Base-by-base conservation (phyloP, 2,329 filamentous ascomycete genomes). In the Nothophoma quercina region DNA sequence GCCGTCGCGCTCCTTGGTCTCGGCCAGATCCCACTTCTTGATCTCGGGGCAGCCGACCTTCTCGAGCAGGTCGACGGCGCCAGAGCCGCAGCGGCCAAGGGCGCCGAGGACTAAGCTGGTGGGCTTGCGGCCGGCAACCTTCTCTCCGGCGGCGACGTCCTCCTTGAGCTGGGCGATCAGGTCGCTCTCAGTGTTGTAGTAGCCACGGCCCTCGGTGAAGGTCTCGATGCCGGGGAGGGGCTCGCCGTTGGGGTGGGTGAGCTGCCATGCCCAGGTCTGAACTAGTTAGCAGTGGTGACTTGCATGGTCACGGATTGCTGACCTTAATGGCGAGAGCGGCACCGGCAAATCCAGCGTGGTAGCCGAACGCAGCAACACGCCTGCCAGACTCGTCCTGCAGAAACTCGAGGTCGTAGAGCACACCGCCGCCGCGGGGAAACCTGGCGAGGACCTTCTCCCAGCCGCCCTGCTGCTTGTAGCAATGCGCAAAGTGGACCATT, bases 351-450 rank as follows among this genome's bases (percentile, higher is more conserved):
- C 75, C 74, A 16, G 74, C 74, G 59, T 76, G 74, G 68, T 81
- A 81, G 51, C 88, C 84, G 65, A 91, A 91, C 1, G 87, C 86
- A 7, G 88, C 87, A 1, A 93, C 87, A 56, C 90, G 79, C 38
- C 89, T 81, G 29, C 89, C 89, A 23, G 78, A 81, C 59, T 87
- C 84, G 62, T 96, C 88, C 30, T 85, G 84, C 29, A 97, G 81
- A 73, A 96, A 97, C 72, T 96, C 93, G 29, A 97, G 83, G 68
- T 97, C 93, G 53, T 92, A 85, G 12, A 97, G 84, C 0, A 85
- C 88, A 62, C 91, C 90, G 47, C 86, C 85, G 51, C 90, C 91
- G 19, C 85, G 83, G 22, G 89, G 83, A 74, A 92, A 97, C 49
- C 93, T 84, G 51, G 86, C 82, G n/a, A 96, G 85, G 5, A 91